Evolutionary conservation across 495 filamentous ascomycete genomes (phyloP).

Genomic region (Neurospora sp.): DNA sequence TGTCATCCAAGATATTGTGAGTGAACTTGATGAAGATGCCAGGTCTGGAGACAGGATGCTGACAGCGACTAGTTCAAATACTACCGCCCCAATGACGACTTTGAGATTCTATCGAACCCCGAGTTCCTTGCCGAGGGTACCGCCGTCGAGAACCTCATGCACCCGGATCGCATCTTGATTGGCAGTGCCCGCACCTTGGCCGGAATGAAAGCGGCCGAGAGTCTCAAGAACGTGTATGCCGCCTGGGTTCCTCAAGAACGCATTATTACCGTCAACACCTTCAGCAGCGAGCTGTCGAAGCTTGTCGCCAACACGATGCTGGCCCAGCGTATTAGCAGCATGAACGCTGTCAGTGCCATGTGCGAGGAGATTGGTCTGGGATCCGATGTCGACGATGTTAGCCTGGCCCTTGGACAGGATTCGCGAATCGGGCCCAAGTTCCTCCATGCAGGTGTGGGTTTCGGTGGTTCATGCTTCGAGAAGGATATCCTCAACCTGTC

Average conservation of each 20-base stretch:
- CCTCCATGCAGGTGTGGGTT: constrained; percentile 68
- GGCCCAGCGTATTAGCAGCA: constrained; percentile 73
- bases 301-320: constrained; percentile 74
- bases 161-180: constrained; percentile 71
- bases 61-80: constrained; percentile 24
- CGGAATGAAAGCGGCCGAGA: constrained; percentile 51
- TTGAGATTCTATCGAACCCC: constrained; percentile 76
- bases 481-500: constrained; percentile 72
- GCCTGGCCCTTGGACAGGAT: constrained; percentile 60
- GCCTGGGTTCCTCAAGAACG: constrained; percentile 57
- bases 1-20: constrained; percentile 55
- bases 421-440: constrained; percentile 61
- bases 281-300: constrained; percentile 74
- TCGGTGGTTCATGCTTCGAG: constrained; percentile 75
- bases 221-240: constrained; percentile 55
- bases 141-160: constrained; percentile 57
- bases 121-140: constrained; percentile 77
- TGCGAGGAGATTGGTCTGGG: constrained; percentile 60
- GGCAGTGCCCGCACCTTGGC: constrained; percentile 49
- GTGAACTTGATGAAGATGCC: constrained; percentile 1
- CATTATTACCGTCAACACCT: constrained; percentile 65
- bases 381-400: constrained; percentile 64
- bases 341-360: constrained; percentile 71
- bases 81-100: constrained; percentile 47
- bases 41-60: not conserved